Conservation (phyloP, 257 asterid species). For the Forsythia viridissima region DNA sequence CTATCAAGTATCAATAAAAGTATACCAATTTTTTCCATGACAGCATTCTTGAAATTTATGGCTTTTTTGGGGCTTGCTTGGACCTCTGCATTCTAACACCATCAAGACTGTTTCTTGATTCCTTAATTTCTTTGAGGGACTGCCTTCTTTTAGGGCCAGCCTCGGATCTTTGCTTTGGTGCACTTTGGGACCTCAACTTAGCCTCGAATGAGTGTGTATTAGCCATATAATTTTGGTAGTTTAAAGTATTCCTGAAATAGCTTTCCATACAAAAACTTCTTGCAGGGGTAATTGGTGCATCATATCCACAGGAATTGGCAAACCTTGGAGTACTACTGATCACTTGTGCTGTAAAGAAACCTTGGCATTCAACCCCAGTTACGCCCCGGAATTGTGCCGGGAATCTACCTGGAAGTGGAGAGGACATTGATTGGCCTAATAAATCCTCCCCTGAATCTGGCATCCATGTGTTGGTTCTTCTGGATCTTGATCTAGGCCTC, state of each 20-base stretch:
- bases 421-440: constrained; percentile 24
- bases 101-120: constrained; percentile 58
- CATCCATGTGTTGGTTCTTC: constrained; percentile 47
- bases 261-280: constrained; percentile 48
- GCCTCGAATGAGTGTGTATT: constrained; percentile 79
- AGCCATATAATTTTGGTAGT: constrained; percentile 72
- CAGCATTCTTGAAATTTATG: constrained; percentile 57
- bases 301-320: constrained; percentile 27
- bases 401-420: constrained; percentile 31
- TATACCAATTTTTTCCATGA: constrained; percentile 40
- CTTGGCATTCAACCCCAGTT: constrained; percentile 36
- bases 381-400: constrained; percentile 24
- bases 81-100: constrained; percentile 71
- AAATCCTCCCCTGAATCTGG: constrained; percentile 35
- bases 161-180: constrained; percentile 75
- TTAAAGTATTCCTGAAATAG: constrained; percentile 29
- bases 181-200: constrained; percentile 74
- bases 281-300: constrained; percentile 40
- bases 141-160: constrained; percentile 40
- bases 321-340: constrained; percentile 66
- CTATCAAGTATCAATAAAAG: too few species aligned
- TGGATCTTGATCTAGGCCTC: constrained; percentile 52
- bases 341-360: constrained; percentile 46
- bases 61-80: constrained; percentile 54
- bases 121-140: constrained; percentile 56